Evolutionary conservation across 140 eudicot genomes (phyloP).

Genomic region (Stevia rebaudiana): DNA sequence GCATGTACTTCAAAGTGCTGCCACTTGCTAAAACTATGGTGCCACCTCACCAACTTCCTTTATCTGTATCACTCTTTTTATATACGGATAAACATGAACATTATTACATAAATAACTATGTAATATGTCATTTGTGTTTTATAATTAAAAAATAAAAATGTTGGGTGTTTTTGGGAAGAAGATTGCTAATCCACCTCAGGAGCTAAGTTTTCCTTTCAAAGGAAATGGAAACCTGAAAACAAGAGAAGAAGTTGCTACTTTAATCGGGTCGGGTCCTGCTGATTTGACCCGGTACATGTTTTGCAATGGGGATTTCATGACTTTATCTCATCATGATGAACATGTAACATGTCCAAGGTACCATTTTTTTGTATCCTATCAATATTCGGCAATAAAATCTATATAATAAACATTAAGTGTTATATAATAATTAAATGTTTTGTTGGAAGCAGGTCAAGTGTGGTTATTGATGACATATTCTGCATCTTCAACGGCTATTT

Average conservation of each 20-base stretch:
- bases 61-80: slow-evolving; percentile 6
- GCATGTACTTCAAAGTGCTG: slow-evolving; percentile 23
- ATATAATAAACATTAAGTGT: too few species aligned
- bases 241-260: slow-evolving; percentile 28
- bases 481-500: slow-evolving; percentile 45
- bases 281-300: slow-evolving; percentile 34
- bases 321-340: slow-evolving; percentile 41
- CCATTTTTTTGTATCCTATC: not conserved
- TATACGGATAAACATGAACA: slow-evolving; percentile 24
- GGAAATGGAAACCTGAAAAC: slow-evolving; percentile 20
- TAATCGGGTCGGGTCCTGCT: slow-evolving; percentile 27
- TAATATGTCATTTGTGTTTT: not conserved
- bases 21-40: slow-evolving; percentile 32
- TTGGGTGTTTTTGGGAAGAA: slow-evolving; percentile 44
- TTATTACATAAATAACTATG: not conserved
- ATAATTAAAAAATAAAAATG: slow-evolving; percentile 27
- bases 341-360: slow-evolving; percentile 42
- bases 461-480: slow-evolving; percentile 47
- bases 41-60: slow-evolving; percentile 29
- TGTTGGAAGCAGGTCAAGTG: slow-evolving; percentile 32
- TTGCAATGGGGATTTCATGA: slow-evolving; percentile 45
- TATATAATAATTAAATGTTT: not conserved
- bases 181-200: slow-evolving; percentile 39
- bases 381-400: too few species aligned
- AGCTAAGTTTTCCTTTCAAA: slow-evolving; percentile 32